Evolutionary conservation across 1,284 basidiomycete species (phyloP).

Genomic region (Cryptococcus sp.): DNA sequence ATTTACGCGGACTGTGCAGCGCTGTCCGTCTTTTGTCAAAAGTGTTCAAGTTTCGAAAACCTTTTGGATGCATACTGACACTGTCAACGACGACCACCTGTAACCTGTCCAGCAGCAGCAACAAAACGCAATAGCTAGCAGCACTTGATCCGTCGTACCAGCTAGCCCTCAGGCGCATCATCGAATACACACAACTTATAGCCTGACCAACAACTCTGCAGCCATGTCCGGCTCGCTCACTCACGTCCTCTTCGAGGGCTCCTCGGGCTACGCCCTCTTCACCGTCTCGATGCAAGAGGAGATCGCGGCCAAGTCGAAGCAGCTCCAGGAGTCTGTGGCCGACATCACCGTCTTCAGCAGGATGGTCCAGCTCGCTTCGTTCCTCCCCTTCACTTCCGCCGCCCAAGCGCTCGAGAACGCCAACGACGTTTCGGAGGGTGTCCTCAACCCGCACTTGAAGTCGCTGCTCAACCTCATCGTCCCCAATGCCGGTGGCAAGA

Average conservation of each 20-base stretch:
- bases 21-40: background rate
- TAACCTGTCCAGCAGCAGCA: background rate
- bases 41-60: conserved; percentile 1
- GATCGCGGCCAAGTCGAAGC: conserved; percentile 78
- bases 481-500: conserved; percentile 57
- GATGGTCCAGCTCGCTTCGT: conserved; percentile 90
- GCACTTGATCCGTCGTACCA: no score
- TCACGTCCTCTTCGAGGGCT: conserved; percentile 91
- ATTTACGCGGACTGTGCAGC: conserved; percentile 1
- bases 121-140: background rate
- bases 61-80: conserved; percentile 1
- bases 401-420: conserved; percentile 95
- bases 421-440: conserved; percentile 96
- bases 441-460: conserved; percentile 84
- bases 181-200: background rate
- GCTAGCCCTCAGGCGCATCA: no score
- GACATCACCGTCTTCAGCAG: conserved; percentile 90
- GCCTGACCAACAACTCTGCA: conserved; percentile 2
- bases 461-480: conserved; percentile 88
- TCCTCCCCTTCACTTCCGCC: conserved; percentile 92
- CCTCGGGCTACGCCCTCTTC: conserved; percentile 94
- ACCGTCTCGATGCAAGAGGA: conserved; percentile 86
- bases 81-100: background rate
- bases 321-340: conserved; percentile 80
- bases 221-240: conserved; percentile 59